phyloP scores from a whole-genome alignment of 2,329 filamentous ascomycete species.

The Zymoseptoria crescenta region DNA sequence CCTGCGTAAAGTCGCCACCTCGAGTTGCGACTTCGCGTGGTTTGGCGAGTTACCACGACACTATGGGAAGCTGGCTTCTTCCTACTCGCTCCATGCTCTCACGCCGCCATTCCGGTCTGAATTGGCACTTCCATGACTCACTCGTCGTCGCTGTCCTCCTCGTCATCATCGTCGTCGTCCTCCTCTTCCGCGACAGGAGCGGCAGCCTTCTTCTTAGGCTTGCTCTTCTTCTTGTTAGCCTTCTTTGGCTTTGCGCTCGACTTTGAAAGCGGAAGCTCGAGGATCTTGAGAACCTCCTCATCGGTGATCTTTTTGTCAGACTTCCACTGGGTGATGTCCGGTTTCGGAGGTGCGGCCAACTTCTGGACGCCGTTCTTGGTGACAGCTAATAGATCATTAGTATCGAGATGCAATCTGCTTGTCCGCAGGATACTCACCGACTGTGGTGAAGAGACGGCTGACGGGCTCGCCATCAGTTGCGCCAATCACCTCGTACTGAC shows the following conservation, averaged over 20 bases:
- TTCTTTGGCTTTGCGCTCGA: conserved; percentile 63
- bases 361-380: conserved; percentile 95
- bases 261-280: conserved; percentile 72
- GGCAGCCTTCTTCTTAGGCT: conserved; percentile 53
- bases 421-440: conserved; percentile 60
- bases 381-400: conserved; percentile 55
- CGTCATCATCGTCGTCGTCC: conserved; percentile 23
- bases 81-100: background rate
- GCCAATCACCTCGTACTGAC: conserved; percentile 91
- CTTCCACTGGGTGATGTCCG: conserved; percentile 76
- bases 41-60: background rate
- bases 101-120: background rate
- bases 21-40: background rate
- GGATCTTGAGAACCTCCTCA: conserved; percentile 88
- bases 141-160: conserved; percentile 22
- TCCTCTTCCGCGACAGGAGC: conserved; percentile 20
- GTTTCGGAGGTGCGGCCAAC: conserved; percentile 65
- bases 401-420: background rate
- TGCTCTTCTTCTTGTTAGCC: conserved; percentile 86
- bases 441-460: conserved; percentile 77
- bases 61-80: background rate
- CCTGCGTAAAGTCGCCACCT: background rate
- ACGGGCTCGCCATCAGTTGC: conserved; percentile 85
- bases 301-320: conserved; percentile 97
- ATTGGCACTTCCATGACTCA: background rate